These are phyloP conservation scores for Colletotrichum graminicola DNA, from an alignment of 2,329 filamentous ascomycete genomes.

Conservation along the genomic window DNA sequence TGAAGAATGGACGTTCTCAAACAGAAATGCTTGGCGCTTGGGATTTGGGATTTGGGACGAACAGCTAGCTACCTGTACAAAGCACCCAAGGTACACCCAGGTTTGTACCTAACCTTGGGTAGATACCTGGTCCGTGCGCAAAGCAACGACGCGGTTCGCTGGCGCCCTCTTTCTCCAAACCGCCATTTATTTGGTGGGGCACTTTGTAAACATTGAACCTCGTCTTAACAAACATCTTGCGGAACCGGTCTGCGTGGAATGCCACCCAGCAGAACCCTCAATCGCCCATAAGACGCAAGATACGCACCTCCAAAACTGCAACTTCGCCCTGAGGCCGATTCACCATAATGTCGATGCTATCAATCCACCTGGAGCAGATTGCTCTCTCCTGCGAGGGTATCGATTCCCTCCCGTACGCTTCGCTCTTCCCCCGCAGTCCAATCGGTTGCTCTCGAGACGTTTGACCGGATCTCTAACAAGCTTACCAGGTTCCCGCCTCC, in stretches of 20 bases:
- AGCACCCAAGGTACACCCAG: no score
- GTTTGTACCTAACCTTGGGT: no score
- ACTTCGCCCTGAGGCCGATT: background rate
- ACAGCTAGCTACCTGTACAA: no score
- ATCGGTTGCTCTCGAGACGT: background rate
- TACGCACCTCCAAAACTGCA: background rate
- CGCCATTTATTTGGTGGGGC: constrained; percentile 33
- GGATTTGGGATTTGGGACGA: background rate
- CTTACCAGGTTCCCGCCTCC: constrained; percentile 81
- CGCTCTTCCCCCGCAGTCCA: constrained; percentile 41
- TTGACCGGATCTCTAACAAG: constrained; percentile 27
- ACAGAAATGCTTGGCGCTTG: background rate
- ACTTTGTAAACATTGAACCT: constrained; percentile 37
- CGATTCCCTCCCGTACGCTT: constrained; percentile 75
- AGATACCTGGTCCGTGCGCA: constrained; percentile 23
- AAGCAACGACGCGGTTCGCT: background rate
- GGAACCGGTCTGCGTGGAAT: background rate
- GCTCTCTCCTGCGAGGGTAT: constrained; percentile 81
- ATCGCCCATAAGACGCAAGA: background rate
- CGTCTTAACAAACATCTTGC: constrained; percentile 3
- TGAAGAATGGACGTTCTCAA: background rate
- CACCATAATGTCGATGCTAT: constrained; percentile 73
- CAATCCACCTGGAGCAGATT: constrained; percentile 82
- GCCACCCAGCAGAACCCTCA: background rate
- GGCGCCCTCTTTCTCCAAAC: constrained; percentile 8